Evolutionary conservation across 768 basidiomycete genomes (phyloP).

Genomic region (Serendipita vermifera): DNA sequence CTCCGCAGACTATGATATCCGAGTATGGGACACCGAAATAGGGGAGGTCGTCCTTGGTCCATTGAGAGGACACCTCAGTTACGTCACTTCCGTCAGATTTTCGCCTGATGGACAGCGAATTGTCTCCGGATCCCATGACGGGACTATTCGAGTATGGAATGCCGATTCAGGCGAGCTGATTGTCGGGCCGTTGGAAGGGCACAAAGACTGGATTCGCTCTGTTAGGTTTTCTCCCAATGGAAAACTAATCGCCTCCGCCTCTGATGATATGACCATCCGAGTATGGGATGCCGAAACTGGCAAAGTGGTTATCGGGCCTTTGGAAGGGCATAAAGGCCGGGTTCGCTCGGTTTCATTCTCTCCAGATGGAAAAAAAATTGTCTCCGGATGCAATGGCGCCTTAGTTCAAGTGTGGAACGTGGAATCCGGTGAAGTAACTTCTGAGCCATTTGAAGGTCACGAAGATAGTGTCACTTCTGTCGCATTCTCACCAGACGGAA

Average conservation of each 20-base stretch:
- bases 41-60: conserved; percentile 20
- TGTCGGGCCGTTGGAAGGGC: background rate
- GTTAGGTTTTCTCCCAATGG: conserved; percentile 9
- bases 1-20: conserved; percentile 20
- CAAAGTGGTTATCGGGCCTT: conserved; percentile 18
- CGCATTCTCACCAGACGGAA: conserved; percentile 23
- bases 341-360: conserved; percentile 22
- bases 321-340: conserved; percentile 20
- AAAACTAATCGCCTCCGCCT: conserved; percentile 19
- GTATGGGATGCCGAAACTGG: conserved; percentile 19
- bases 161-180: conserved; percentile 12
- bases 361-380: conserved; percentile 19
- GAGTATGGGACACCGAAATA: conserved; percentile 24
- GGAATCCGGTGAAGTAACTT: conserved; percentile 15
- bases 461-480: conserved; percentile 15
- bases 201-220: background rate
- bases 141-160: conserved; percentile 21
- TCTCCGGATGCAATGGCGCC: conserved; percentile 22
- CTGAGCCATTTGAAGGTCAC: conserved; percentile 17
- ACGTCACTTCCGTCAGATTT: conserved; percentile 14
- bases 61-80: conserved; percentile 20
- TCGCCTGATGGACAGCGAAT: conserved; percentile 16
- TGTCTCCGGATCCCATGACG: conserved; percentile 23
- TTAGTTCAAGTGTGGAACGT: conserved; percentile 23
- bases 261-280: conserved; percentile 18